A percentile compares a stretch with the other conserved stretches of the same genome.
These are phyloP conservation scores for Naganishia sp. DNA, from an alignment of 1,284 basidiomycete species.

Conservation along the genomic window DNA sequence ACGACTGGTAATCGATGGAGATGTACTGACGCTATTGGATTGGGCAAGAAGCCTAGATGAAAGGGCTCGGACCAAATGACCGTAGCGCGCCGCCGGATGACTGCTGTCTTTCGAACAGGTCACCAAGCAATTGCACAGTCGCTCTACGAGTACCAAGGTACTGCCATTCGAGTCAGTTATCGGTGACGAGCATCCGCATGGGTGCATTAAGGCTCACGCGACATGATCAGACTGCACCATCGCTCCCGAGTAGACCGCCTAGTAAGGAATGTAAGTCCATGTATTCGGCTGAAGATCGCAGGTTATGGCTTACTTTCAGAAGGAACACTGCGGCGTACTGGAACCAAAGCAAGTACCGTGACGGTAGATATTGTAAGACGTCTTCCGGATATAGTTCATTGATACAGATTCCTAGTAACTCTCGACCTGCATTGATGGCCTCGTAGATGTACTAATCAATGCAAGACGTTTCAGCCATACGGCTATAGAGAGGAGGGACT, in stretches of 20 bases:
- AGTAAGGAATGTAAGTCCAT: not conserved
- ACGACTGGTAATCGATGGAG: not conserved
- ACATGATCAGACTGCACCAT: constrained; percentile 51
- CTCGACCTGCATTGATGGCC: constrained; percentile 49
- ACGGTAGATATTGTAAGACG: constrained; percentile 50
- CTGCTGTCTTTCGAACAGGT: constrained; percentile 46
- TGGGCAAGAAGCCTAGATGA: constrained; percentile 18
- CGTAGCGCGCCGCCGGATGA: constrained; percentile 50
- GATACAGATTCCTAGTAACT: constrained; percentile 51
- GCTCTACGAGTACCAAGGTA: constrained; percentile 47
- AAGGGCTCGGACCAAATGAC: constrained; percentile 32
- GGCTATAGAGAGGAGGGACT: not conserved
- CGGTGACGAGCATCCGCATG: constrained; percentile 7
- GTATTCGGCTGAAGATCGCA: not conserved
- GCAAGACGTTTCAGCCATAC: constrained; percentile 1
- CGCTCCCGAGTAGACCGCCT: constrained; percentile 54
- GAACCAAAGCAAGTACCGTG: constrained; percentile 52
- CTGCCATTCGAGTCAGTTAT: constrained; percentile 25
- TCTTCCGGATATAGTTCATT: constrained; percentile 50
- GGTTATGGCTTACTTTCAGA: constrained; percentile 40
- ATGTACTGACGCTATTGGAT: constrained; percentile 26
- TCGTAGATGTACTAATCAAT: constrained; percentile 48
- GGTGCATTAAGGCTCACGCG: constrained; percentile 34
- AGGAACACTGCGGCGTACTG: constrained; percentile 52
- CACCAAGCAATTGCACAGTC: constrained; percentile 44